These are phyloP conservation scores for Uromyces viciae-fabae DNA, from an alignment of 1,284 basidiomycete genomes.

Conservation along the genomic window DNA sequence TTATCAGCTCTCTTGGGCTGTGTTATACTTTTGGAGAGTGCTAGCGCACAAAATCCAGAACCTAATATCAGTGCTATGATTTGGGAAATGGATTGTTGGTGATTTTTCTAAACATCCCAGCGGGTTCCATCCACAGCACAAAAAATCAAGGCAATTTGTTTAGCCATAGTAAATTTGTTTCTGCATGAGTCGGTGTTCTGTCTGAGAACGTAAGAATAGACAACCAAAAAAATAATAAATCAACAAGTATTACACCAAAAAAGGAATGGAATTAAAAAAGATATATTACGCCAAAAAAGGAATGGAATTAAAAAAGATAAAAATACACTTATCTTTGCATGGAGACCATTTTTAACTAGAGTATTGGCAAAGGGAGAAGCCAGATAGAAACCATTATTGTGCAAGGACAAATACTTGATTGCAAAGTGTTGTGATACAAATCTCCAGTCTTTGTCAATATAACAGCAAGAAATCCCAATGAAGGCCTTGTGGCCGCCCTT, in stretches of 20 bases:
- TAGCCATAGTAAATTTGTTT: conserved; percentile 12
- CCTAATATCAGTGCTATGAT: neutral
- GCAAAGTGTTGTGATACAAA: neutral
- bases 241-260: no score
- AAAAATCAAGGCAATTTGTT: neutral
- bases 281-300: no score
- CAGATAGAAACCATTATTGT: neutral
- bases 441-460: neutral
- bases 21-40: neutral
- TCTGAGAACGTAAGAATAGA: neutral
- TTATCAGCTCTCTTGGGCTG: neutral
- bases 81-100: neutral
- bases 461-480: neutral
- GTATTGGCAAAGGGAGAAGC: neutral
- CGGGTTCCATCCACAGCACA: neutral
- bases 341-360: neutral
- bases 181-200: neutral
- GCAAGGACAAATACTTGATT: conserved; percentile 9
- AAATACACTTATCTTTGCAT: conserved; percentile 14
- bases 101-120: neutral
- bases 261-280: neutral
- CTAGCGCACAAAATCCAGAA: neutral
- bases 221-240: neutral
- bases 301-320: neutral
- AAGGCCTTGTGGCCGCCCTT: neutral